Conservation (phyloP, 2,329 filamentous ascomycete species). For the Pseudocercospora pini-densiflorae region DNA sequence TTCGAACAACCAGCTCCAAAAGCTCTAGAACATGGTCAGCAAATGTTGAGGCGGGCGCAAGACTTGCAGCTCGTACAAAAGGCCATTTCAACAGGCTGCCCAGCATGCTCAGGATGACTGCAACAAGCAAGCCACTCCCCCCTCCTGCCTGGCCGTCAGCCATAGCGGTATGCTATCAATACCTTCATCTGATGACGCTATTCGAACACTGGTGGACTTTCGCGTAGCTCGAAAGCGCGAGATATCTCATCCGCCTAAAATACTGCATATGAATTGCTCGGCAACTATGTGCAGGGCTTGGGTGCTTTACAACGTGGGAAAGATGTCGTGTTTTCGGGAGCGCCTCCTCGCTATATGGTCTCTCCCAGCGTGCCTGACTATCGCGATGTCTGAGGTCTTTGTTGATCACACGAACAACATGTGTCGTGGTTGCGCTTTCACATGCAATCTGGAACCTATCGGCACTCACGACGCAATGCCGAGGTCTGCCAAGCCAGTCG, state of each 20-base stretch:
- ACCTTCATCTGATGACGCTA: neutral
- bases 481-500: neutral
- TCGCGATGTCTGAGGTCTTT: too few species aligned
- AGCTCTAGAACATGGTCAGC: conserved; percentile 6
- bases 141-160: neutral
- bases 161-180: neutral
- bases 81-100: neutral
- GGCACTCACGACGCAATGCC: neutral
- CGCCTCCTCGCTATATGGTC: neutral
- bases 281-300: neutral
- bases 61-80: neutral
- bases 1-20: conserved; percentile 8
- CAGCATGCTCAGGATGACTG: neutral
- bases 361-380: too few species aligned
- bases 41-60: neutral
- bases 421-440: neutral
- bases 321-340: neutral
- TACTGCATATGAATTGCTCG: neutral
- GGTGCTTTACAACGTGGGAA: neutral
- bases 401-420: neutral
- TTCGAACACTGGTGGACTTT: too few species aligned
- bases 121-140: neutral
- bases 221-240: too few species aligned
- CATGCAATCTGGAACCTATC: neutral
- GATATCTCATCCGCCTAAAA: neutral